Evolutionary conservation across 345 rosid genomes (phyloP).

Genomic region (Pistacia vera): DNA sequence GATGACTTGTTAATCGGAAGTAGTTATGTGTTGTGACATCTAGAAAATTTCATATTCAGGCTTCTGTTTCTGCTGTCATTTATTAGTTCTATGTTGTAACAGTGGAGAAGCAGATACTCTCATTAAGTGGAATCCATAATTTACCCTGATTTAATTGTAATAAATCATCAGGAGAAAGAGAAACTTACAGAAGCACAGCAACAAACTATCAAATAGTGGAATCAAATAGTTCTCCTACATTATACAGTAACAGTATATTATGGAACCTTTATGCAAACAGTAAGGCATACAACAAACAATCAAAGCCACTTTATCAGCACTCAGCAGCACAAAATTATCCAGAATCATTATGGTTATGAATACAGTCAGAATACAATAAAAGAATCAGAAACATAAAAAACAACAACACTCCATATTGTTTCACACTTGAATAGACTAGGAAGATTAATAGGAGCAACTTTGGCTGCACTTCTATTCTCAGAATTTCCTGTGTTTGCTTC

Average conservation of each 20-base stretch:
- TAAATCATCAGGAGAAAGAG: background rate
- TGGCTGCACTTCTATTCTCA: conserved; percentile 1
- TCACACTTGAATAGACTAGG: conserved; percentile 12
- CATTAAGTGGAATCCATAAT: background rate
- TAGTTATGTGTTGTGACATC: background rate
- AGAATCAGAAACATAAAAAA: conserved; percentile 37
- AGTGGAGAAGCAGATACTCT: background rate
- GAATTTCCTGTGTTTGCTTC: background rate
- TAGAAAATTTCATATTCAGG: background rate
- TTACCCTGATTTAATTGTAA: background rate
- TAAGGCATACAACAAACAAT: conserved; percentile 23
- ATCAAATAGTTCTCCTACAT: too few relatives aligned
- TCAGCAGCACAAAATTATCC: conserved; percentile 14
- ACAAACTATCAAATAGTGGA: too few relatives aligned
- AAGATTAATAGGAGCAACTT: conserved; percentile 17
- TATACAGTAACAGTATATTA: background rate
- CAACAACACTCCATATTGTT: conserved; percentile 25
- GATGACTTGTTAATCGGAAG: background rate
- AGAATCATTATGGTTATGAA: conserved; percentile 13
- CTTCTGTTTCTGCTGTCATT: background rate
- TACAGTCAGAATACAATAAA: conserved; percentile 31
- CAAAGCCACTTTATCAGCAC: conserved; percentile 21
- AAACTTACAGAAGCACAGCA: background rate
- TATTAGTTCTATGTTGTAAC: background rate
- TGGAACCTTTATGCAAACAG: background rate